Evolutionary conservation across 148 eudicot species (phyloP).

Genomic region (Polygonum maritimum): DNA sequence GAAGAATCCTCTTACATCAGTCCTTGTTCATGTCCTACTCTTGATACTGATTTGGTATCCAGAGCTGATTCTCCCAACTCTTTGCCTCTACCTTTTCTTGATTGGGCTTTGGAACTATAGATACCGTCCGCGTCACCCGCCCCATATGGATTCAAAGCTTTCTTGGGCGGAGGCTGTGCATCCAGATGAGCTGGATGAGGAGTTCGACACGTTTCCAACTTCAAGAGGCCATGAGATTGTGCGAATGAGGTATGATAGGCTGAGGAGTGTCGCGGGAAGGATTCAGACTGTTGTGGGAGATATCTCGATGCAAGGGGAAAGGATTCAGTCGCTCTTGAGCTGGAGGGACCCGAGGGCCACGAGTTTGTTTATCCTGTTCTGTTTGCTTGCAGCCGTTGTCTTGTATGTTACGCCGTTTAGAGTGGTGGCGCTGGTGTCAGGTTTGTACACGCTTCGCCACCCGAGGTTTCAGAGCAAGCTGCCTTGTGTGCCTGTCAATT

Average conservation of each 20-base stretch:
- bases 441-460: constrained; percentile 14
- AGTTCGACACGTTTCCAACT: constrained; percentile 16
- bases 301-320: constrained; percentile 17
- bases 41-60: constrained; percentile 17
- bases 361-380: constrained; percentile 13
- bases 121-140: constrained; percentile 11
- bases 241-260: constrained; percentile 17
- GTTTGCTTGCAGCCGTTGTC: constrained; percentile 11
- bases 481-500: constrained; percentile 16
- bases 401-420: constrained; percentile 16
- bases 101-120: constrained; percentile 19
- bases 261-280: constrained; percentile 18
- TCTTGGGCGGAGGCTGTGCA: constrained; percentile 16
- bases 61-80: constrained; percentile 16
- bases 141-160: constrained; percentile 16
- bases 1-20: constrained; percentile 15
- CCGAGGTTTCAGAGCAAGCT: constrained; percentile 19
- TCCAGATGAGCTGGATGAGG: constrained; percentile 16
- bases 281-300: constrained; percentile 20
- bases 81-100: constrained; percentile 16
- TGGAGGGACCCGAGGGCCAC: constrained; percentile 20
- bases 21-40: constrained; percentile 15
- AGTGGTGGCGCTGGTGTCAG: constrained; percentile 10
- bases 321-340: constrained; percentile 8
- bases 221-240: constrained; percentile 10